Percentiles rank a stretch among this genome's conserved stretches.
Conservation (phyloP, 495 filamentous ascomycete genomes). For the Thermothielavioides terrestris region DNA sequence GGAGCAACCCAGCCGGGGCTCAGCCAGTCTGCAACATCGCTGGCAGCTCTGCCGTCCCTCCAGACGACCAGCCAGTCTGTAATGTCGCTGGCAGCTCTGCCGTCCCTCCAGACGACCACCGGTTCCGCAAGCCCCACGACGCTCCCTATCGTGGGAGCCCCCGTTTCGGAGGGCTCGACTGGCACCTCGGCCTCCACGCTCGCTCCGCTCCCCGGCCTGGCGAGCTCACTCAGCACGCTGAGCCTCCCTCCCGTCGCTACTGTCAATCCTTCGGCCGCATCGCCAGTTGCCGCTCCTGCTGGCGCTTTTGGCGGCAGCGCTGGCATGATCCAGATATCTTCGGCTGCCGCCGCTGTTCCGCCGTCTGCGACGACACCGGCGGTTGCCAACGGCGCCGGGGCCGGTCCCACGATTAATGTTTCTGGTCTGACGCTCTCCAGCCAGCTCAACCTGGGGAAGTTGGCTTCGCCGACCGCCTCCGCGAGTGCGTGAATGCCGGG, state of each 20-base stretch:
- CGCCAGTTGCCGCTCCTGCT: neutral
- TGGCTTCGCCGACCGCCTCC: slow-evolving; percentile 18
- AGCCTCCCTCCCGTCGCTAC: neutral
- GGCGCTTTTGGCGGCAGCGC: slow-evolving; percentile 22
- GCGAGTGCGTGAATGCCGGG: neutral
- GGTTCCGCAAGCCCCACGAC: neutral
- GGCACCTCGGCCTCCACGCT: neutral
- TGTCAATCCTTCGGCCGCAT: neutral
- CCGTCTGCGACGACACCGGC: slow-evolving; percentile 9
- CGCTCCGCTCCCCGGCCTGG: neutral
- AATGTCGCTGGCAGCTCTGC: neutral
- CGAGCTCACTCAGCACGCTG: slow-evolving; percentile 2
- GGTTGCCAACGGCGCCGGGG: slow-evolving; percentile 16
- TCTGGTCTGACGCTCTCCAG: slow-evolving; percentile 28
- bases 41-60: neutral
- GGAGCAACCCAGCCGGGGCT: neutral
- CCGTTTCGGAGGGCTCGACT: neutral
- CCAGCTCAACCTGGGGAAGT: slow-evolving; percentile 27
- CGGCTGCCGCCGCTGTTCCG: neutral
- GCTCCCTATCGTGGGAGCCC: neutral
- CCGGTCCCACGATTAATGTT: slow-evolving; percentile 19
- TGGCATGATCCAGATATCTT: slow-evolving; percentile 14
- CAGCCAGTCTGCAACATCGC: neutral
- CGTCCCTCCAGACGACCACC: neutral
- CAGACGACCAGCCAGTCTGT: neutral